Evolutionary conservation across 805 yeast species (phyloP).

Genomic region (Jamesozyma jinghongensis): DNA sequence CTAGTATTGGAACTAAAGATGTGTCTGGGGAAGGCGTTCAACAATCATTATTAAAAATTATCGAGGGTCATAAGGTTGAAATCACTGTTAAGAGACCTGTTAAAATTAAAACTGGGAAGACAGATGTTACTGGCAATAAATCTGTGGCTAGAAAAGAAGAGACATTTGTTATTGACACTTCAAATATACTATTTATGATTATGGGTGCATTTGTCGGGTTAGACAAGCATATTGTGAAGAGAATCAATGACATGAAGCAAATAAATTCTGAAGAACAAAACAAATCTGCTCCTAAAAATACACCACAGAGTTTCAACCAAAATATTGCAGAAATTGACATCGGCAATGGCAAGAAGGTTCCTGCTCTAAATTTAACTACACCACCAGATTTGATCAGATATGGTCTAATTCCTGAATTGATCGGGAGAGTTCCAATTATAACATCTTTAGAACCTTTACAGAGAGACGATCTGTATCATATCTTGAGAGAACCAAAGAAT

Average conservation of each 20-base stretch:
- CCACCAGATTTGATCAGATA: conserved; percentile 43
- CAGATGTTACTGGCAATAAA: conserved; percentile 25
- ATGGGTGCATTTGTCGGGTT: conserved; percentile 59
- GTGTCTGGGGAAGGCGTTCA: conserved; percentile 61
- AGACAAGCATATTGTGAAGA: conserved; percentile 38
- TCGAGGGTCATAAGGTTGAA: conserved; percentile 48
- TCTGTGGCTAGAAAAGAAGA: conserved; percentile 33
- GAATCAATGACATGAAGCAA: conserved; percentile 28
- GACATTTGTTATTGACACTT: conserved; percentile 42
- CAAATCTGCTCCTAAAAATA: too few species aligned
- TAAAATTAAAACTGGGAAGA: conserved; percentile 16
- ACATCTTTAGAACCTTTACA: conserved; percentile 41
- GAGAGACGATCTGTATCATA: conserved; percentile 38
- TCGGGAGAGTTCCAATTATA: conserved; percentile 50
- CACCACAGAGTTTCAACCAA: conserved; percentile 16
- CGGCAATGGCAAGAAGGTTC: conserved; percentile 31
- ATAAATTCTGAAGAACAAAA: conserved; percentile 6
- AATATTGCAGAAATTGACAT: conserved; percentile 31
- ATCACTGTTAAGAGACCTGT: conserved; percentile 39
- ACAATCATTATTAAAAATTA: conserved; percentile 46
- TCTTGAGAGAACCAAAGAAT: conserved; percentile 47
- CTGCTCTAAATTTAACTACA: conserved; percentile 39
- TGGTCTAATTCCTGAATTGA: conserved; percentile 52
- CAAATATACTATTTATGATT: conserved; percentile 45
- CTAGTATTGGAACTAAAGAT: conserved; percentile 42